Evolutionary conservation across 768 basidiomycete species (phyloP).

Genomic region (Tulasnella calospora): DNA sequence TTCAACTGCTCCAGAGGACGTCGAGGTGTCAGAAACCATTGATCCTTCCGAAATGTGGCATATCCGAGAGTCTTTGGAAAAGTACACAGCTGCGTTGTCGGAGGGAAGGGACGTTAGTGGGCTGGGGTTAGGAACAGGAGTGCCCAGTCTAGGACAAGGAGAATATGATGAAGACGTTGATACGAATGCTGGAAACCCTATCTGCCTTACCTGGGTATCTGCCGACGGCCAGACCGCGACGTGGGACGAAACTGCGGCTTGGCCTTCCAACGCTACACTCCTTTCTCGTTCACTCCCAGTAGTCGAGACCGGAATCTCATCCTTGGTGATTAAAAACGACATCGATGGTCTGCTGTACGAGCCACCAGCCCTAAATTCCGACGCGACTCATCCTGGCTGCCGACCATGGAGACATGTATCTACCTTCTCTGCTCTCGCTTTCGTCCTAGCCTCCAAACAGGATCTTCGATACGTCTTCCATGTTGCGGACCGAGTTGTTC

Average conservation of each 20-base stretch:
- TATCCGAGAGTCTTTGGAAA: slow-evolving; percentile 77
- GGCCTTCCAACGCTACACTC: slow-evolving; percentile 34
- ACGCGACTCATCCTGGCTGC: slow-evolving; percentile 30
- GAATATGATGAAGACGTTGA: slow-evolving; percentile 92
- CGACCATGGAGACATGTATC: slow-evolving; percentile 64
- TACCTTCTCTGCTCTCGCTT: slow-evolving; percentile 87
- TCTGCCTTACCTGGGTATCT: slow-evolving; percentile 64
- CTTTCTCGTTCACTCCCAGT: slow-evolving; percentile 67
- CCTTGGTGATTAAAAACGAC: slow-evolving; percentile 63
- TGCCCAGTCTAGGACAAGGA: slow-evolving; percentile 79
- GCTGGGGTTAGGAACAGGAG: slow-evolving; percentile 57
- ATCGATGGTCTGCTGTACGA: slow-evolving; percentile 66
- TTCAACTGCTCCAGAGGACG: slow-evolving; percentile 42
- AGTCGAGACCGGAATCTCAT: slow-evolving; percentile 26
- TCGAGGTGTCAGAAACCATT: slow-evolving; percentile 81
- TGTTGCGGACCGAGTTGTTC: slow-evolving; percentile 48
- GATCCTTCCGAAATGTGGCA: slow-evolving; percentile 75
- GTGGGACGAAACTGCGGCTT: slow-evolving; percentile 35
- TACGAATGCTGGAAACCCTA: slow-evolving; percentile 59
- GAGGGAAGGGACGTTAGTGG: slow-evolving; percentile 58
- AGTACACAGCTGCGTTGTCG: slow-evolving; percentile 67
- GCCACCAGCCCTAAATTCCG: slow-evolving; percentile 29
- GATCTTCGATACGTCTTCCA: slow-evolving; percentile 87
- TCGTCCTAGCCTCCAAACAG: slow-evolving; percentile 88
- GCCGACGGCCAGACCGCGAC: slow-evolving; percentile 37